phyloP scores from a whole-genome alignment of 139 green algal genomes.

The Pleodorina starrii region DNA sequence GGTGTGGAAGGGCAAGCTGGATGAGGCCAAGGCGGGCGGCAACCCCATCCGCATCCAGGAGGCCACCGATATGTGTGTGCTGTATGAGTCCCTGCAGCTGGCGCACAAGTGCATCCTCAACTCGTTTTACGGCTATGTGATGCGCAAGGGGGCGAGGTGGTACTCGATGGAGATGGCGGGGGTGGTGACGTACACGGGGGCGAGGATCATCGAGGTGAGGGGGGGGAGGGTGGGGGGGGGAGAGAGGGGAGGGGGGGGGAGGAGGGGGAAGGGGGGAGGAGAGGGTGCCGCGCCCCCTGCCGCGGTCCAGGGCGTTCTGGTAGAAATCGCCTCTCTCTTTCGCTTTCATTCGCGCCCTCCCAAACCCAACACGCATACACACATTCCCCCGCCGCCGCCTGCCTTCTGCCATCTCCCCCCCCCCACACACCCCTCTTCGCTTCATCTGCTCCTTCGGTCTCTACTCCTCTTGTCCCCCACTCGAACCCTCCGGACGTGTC shows the following conservation, averaged over 20 bases:
- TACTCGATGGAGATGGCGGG: constrained; percentile 99
- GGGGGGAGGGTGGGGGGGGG: neutral
- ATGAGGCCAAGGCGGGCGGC: constrained; percentile 80
- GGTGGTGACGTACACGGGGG: constrained; percentile 97
- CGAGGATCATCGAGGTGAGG: constrained; percentile 94
- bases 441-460: too few relatives aligned
- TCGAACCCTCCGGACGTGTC: too few relatives aligned
- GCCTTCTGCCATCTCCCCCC: too few relatives aligned
- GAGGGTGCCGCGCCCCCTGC: too few relatives aligned
- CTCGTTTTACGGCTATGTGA: constrained; percentile 88
- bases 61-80: constrained; percentile 90
- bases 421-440: too few relatives aligned
- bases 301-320: too few relatives aligned
- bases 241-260: neutral
- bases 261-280: too few relatives aligned
- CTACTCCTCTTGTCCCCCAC: too few relatives aligned
- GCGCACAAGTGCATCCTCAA: constrained; percentile 99
- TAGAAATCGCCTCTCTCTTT: too few relatives aligned
- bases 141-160: constrained; percentile 96
- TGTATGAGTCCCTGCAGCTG: constrained; percentile 96
- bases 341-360: too few relatives aligned
- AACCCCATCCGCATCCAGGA: constrained; percentile 78
- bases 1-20: constrained; percentile 90
- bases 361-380: too few relatives aligned
- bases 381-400: too few relatives aligned